phyloP scores from a whole-genome alignment of 129 eudicot species.

The Glebionis coronaria region DNA sequence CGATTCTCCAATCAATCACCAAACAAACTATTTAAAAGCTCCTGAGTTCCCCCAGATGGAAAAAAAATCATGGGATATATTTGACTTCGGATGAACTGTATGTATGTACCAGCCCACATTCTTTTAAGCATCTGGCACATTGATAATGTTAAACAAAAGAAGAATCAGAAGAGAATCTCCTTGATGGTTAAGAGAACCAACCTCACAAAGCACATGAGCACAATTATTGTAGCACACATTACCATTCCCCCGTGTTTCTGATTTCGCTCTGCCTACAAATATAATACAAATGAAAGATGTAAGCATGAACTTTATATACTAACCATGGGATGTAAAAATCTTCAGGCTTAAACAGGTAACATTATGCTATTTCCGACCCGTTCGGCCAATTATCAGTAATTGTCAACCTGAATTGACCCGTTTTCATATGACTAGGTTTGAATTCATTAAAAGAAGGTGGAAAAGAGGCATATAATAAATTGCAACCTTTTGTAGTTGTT shows the following conservation, averaged over 20 bases:
- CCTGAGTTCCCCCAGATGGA: background rate
- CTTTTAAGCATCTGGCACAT: constrained; percentile 13
- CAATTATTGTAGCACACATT: constrained; percentile 70
- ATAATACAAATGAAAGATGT: no score
- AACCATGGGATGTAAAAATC: no score
- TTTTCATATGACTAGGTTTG: no score
- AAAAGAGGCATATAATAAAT: background rate
- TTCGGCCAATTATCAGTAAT: no score
- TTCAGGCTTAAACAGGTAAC: no score
- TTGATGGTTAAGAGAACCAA: no score
- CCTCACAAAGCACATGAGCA: constrained; percentile 83
- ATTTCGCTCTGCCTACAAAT: no score
- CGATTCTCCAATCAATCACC: background rate
- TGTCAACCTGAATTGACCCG: no score
- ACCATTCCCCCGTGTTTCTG: no score
- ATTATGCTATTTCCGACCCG: no score
- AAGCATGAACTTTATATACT: no score
- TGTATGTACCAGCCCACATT: background rate
- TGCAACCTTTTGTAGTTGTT: constrained; percentile 76
- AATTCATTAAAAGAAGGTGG: background rate
- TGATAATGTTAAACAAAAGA: constrained; percentile 5
- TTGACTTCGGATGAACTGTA: background rate
- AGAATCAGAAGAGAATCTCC: constrained; percentile 41
- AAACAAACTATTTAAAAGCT: background rate
- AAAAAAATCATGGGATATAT: background rate